phyloP scores from a whole-genome alignment of 2,329 filamentous ascomycete genomes.

The Alternaria sp. region DNA sequence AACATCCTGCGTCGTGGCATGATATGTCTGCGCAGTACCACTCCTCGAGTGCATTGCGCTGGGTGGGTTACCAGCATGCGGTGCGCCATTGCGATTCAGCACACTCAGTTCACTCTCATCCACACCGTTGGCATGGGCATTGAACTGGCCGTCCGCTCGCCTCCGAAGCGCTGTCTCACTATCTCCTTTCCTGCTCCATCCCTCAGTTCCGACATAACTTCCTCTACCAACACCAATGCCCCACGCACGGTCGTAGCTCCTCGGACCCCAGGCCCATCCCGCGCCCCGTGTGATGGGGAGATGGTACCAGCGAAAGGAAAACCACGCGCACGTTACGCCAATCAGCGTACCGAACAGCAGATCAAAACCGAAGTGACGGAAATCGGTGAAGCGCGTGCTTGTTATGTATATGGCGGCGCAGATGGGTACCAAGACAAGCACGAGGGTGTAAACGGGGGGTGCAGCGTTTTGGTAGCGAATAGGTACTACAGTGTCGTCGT shows the following conservation, averaged over 20 bases:
- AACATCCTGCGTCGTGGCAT: not conserved
- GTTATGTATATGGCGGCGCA: slow-evolving; percentile 80
- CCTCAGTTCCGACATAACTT: slow-evolving; percentile 58
- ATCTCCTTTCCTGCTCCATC: slow-evolving; percentile 46
- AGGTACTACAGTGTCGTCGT: slow-evolving; percentile 55
- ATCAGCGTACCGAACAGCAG: slow-evolving; percentile 85
- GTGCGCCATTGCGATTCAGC: slow-evolving; percentile 10
- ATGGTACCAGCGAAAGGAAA: slow-evolving; percentile 87
- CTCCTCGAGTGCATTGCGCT: not conserved
- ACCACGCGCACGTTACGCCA: slow-evolving; percentile 73
- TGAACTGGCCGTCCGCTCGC: slow-evolving; percentile 9
- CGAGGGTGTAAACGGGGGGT: slow-evolving; percentile 80
- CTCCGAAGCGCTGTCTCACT: slow-evolving; percentile 19
- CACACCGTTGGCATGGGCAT: slow-evolving; percentile 3
- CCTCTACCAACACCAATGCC: slow-evolving; percentile 72
- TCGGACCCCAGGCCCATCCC: slow-evolving; percentile 89
- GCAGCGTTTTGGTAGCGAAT: slow-evolving; percentile 79
- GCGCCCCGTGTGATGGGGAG: slow-evolving; percentile 78
- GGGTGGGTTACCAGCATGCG: slow-evolving; percentile 8
- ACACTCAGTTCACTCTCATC: slow-evolving; percentile 17
- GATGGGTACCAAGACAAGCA: slow-evolving; percentile 74
- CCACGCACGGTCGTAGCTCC: slow-evolving; percentile 76
- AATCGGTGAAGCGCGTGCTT: slow-evolving; percentile 87
- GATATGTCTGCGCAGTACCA: not conserved
- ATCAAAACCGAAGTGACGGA: slow-evolving; percentile 91